Conservation (phyloP, 1,139 yeast species). For the Suhomyces terraborum region DNA sequence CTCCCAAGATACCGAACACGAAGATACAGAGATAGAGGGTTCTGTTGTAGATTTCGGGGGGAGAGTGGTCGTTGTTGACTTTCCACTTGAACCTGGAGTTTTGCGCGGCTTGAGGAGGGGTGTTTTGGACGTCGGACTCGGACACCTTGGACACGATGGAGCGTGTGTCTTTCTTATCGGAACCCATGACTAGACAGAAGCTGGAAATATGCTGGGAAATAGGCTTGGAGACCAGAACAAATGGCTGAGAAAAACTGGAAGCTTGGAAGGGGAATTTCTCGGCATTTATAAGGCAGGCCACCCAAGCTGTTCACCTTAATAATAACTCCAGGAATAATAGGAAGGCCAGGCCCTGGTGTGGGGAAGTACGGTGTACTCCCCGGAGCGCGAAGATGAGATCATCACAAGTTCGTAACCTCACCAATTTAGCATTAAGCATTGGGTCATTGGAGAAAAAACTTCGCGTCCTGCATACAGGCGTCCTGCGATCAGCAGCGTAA, state of each 20-base stretch:
- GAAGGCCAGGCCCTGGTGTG: not conserved
- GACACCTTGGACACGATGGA: constrained; percentile 14
- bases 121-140: constrained; percentile 3
- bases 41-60: constrained; percentile 51
- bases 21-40: constrained; percentile 50
- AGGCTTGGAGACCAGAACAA: no score
- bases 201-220: not conserved
- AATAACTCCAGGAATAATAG: no score
- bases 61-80: constrained; percentile 41
- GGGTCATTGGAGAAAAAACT: no score
- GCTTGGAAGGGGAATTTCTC: no score
- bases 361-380: not conserved
- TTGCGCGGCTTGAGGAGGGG: not conserved
- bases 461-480: no score
- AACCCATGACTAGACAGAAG: not conserved
- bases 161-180: constrained; percentile 14
- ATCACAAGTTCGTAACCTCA: not conserved
- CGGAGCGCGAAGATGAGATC: not conserved
- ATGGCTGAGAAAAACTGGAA: no score
- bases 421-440: no score
- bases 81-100: constrained; percentile 28
- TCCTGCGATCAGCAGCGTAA: no score
- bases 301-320: no score
- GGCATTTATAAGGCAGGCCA: not conserved
- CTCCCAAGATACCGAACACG: constrained; percentile 59